Conservation (phyloP, 345 rosid species). For the Fremontodendron californicum region DNA sequence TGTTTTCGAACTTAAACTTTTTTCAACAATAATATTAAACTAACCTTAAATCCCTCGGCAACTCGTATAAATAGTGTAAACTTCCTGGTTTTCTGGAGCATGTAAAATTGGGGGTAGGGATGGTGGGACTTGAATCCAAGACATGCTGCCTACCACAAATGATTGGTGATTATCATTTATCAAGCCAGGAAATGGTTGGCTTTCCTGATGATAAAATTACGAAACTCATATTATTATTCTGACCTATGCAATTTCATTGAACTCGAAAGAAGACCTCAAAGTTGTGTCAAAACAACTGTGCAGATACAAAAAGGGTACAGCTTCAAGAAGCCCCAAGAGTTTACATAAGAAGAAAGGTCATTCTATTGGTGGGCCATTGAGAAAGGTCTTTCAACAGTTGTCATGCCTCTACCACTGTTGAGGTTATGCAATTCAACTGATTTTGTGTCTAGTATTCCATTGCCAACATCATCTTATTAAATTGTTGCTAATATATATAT, state of each 20-base stretch:
- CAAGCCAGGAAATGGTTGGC: background rate
- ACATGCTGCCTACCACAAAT: background rate
- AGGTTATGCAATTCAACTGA: slow-evolving; percentile 36
- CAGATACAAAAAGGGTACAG: background rate
- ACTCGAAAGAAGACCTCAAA: background rate
- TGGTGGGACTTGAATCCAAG: background rate
- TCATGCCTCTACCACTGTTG: slow-evolving; percentile 87
- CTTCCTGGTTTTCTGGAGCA: background rate
- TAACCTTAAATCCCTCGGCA: too few species aligned
- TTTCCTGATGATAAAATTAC: background rate
- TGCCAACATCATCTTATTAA: background rate
- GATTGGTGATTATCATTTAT: background rate
- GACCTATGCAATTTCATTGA: background rate
- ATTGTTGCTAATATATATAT: slow-evolving; percentile 4
- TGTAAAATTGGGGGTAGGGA: background rate
- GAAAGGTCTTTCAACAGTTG: slow-evolving; percentile 70
- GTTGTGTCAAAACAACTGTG: background rate
- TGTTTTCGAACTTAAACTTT: too few species aligned
- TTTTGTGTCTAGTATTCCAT: slow-evolving; percentile 3
- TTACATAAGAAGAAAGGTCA: slow-evolving; percentile 31
- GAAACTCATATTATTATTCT: background rate
- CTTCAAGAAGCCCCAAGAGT: slow-evolving; percentile 13
- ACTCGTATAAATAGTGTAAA: background rate
- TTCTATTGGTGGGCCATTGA: slow-evolving; percentile 21
- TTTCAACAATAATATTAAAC: too few species aligned